Percentiles rank a stretch among this genome's conserved stretches.
phyloP scores from a whole-genome alignment of 495 filamentous ascomycete species.

The Tirmania nivea region DNA sequence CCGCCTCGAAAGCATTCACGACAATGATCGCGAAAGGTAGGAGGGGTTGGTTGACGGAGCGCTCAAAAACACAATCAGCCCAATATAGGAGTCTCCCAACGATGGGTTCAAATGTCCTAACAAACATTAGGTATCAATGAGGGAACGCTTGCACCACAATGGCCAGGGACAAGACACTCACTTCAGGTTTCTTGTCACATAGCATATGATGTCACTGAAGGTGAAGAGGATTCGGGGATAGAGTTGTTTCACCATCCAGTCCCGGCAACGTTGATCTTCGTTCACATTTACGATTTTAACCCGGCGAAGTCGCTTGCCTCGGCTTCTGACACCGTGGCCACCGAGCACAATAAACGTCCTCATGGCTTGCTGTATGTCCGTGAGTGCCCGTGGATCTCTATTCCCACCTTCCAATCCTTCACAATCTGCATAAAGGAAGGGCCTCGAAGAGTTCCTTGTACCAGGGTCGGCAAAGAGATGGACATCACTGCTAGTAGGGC shows the following conservation, averaged over 20 bases:
- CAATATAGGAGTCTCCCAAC: constrained; percentile 14
- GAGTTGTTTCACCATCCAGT: constrained; percentile 16
- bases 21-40: constrained; percentile 21
- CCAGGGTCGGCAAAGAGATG: constrained; percentile 41
- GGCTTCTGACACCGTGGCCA: not conserved
- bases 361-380: constrained; percentile 8
- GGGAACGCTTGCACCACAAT: not conserved
- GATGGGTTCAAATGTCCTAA: constrained; percentile 14
- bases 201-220: constrained; percentile 21
- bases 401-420: constrained; percentile 14
- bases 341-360: constrained; percentile 7
- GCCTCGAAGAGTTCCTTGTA: constrained; percentile 21
- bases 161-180: constrained; percentile 8
- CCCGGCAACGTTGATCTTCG: constrained; percentile 2
- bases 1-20: constrained; percentile 18
- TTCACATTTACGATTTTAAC: not conserved
- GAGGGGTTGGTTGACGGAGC: constrained; percentile 21
- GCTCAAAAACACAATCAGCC: constrained; percentile 19
- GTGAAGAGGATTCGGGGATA: constrained; percentile 22
- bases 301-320: not conserved
- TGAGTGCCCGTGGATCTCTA: constrained; percentile 22
- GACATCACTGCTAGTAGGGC: constrained; percentile 40
- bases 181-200: constrained; percentile 18
- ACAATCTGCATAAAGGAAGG: constrained; percentile 16
- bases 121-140: too few relatives aligned